These are phyloP conservation scores for Phlebiopsis gigantea DNA, from an alignment of 768 basidiomycete species.

Conservation along the genomic window DNA sequence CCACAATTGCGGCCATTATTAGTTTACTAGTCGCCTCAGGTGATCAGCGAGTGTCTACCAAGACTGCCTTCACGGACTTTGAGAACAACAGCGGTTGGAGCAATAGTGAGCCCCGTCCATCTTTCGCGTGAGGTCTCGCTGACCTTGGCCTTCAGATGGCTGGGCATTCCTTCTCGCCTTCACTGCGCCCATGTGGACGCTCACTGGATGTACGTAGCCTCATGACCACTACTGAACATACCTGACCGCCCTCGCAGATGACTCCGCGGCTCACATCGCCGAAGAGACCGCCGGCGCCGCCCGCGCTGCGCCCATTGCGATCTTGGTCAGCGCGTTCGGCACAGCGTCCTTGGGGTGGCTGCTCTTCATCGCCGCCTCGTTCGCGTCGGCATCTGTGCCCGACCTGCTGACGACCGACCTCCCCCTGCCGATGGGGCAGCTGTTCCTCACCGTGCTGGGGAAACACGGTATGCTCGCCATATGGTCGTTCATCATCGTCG, in stretches of 20 bases:
- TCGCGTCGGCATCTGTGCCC: constrained; percentile 51
- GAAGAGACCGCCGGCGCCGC: constrained; percentile 71
- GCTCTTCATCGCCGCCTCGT: constrained; percentile 60
- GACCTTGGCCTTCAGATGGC: constrained; percentile 38
- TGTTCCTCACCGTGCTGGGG: constrained; percentile 60
- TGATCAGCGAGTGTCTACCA: constrained; percentile 52
- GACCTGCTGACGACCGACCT: constrained; percentile 43
- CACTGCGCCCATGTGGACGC: constrained; percentile 74
- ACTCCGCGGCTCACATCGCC: constrained; percentile 71
- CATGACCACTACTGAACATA: not conserved
- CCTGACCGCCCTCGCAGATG: constrained; percentile 37
- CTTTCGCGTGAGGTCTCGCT: not conserved
- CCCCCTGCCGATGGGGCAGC: constrained; percentile 68
- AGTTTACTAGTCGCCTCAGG: constrained; percentile 53
- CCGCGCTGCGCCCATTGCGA: constrained; percentile 62
- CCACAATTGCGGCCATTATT: constrained; percentile 58
- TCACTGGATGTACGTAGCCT: constrained; percentile 59
- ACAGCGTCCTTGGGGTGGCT: constrained; percentile 64
- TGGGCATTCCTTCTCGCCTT: constrained; percentile 74
- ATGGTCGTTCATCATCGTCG: constrained; percentile 67
- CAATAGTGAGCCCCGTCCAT: constrained; percentile 38
- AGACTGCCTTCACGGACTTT: constrained; percentile 61
- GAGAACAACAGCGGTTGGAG: constrained; percentile 71
- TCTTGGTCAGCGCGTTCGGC: constrained; percentile 54
- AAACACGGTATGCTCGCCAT: constrained; percentile 68